Base-by-base conservation (phyloP, 169 alveolate species). In the Plasmodium fragile region DNA sequence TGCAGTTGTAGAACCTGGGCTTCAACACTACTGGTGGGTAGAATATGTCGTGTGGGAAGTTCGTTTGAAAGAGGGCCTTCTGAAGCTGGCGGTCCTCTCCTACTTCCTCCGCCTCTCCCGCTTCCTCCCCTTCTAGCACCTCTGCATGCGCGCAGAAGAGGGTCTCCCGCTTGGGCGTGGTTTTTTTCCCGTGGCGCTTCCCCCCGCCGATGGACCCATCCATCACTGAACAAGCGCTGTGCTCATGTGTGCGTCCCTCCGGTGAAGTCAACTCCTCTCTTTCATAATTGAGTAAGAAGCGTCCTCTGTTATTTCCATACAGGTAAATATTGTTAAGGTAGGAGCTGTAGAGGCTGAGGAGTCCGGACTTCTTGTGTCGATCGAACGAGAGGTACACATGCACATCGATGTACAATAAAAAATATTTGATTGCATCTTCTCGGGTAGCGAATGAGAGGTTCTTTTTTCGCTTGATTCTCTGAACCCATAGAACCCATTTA, bases 401-500 rank as follows among this genome's bases (percentile, higher is more conserved):
- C 11, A 32, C 36, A 81, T 91, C 94, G 11, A 91, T 3, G 45
- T 91, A 91, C 25, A 41, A 79, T 91, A 91, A 32, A 34, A 91
- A 81, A 70, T 91, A 91, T 22, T 45, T 79, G 7, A 91, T 4
- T 80, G 82, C 65, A 32, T 91, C 92, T 49, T 91, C 84, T n/a
- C 73, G 83, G 36, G 28, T 91, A 70, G 81, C 53, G 53, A 91
- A 91, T 32, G 73, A 25, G 32, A 91, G 22, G n/a, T 91, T 91
- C 83, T 91, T 71, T 11, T 91, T 80, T 43, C 94, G 70, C 59
- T 91, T 81, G 81, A 91, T 80, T 18, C 94, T 59, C 75, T 91
- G 81, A 16, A 91, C 59, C 94, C 94, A 91, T 69, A 91, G 43
- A 13, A 91, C 7, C 94, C 94, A 91, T 81, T 91, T 91, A 36